phyloP scores from a whole-genome alignment of 805 yeast genomes.

The Candida awuae region DNA sequence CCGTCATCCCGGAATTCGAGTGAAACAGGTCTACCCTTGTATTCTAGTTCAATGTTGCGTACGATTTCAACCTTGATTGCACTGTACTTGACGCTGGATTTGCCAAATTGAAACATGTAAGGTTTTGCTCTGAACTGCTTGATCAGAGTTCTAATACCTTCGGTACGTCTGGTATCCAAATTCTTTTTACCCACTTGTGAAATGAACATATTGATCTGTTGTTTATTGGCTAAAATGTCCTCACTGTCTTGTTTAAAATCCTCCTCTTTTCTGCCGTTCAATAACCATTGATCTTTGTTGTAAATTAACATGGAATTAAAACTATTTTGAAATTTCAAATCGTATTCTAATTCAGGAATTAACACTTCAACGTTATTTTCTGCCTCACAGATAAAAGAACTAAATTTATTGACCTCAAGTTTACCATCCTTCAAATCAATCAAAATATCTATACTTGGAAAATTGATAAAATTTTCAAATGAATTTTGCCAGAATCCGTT shows the following conservation, averaged over 20 bases:
- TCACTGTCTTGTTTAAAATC: constrained; percentile 10
- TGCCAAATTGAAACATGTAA: constrained; percentile 5
- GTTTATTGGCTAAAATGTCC: constrained; percentile 15
- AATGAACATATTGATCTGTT: constrained; percentile 17
- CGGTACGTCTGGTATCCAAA: constrained; percentile 15
- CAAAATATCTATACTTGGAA: constrained; percentile 29
- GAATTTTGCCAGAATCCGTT: constrained; percentile 22
- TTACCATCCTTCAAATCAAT: constrained; percentile 20
- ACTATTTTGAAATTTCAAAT: constrained; percentile 26
- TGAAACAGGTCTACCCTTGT: constrained; percentile 18
- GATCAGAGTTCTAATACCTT: constrained; percentile 7
- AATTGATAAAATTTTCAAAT: constrained; percentile 16
- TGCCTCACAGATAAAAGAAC: constrained; percentile 22
- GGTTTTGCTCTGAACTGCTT: constrained; percentile 9
- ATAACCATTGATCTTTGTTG: constrained; percentile 14
- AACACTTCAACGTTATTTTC: constrained; percentile 23
- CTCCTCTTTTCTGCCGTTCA: constrained; percentile 8
- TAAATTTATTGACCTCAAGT: constrained; percentile 17
- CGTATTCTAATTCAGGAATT: constrained; percentile 22
- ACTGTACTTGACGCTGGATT: constrained; percentile 6
- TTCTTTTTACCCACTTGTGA: constrained; percentile 17
- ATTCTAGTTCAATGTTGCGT: constrained; percentile 25
- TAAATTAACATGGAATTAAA: constrained; percentile 22
- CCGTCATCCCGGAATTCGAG: constrained; percentile 24
- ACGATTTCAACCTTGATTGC: constrained; percentile 17